A percentile compares a stretch with the other conserved stretches of the same genome.
phyloP scores from a whole-genome alignment of 2,329 filamentous ascomycete species.

The Stagonosporopsis rhizophila region DNA sequence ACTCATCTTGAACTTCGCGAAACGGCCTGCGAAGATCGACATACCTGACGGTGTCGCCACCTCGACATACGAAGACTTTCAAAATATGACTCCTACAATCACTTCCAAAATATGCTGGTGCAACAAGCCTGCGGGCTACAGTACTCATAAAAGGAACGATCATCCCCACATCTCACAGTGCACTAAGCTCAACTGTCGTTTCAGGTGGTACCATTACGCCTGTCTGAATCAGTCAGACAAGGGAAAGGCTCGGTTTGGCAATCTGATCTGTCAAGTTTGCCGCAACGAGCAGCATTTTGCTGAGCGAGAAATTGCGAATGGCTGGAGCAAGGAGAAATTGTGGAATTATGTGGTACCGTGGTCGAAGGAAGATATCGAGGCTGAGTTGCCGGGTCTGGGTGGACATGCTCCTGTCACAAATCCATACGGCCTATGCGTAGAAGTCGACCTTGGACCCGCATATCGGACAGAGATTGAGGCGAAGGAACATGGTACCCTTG shows the following conservation, averaged over 20 bases:
- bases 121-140: slow-evolving; percentile 14
- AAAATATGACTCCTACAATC: background rate
- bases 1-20: background rate
- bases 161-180: slow-evolving; percentile 26
- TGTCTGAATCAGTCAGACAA: slow-evolving; percentile 29
- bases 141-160: slow-evolving; percentile 2
- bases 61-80: background rate
- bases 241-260: slow-evolving; percentile 15
- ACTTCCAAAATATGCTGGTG: slow-evolving; percentile 28
- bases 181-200: slow-evolving; percentile 18
- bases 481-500: background rate
- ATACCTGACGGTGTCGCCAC: background rate
- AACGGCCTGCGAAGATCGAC: background rate
- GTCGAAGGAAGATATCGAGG: background rate
- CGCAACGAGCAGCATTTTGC: slow-evolving; percentile 13
- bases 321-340: background rate
- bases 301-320: background rate
- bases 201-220: slow-evolving; percentile 31
- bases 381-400: background rate
- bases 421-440: background rate
- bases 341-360: background rate
- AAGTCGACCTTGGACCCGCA: background rate
- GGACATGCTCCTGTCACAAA: background rate
- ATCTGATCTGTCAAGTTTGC: slow-evolving; percentile 20
- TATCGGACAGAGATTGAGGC: background rate